Conservation (phyloP, 129 eudicot genomes). For the Tagetes erecta region DNA sequence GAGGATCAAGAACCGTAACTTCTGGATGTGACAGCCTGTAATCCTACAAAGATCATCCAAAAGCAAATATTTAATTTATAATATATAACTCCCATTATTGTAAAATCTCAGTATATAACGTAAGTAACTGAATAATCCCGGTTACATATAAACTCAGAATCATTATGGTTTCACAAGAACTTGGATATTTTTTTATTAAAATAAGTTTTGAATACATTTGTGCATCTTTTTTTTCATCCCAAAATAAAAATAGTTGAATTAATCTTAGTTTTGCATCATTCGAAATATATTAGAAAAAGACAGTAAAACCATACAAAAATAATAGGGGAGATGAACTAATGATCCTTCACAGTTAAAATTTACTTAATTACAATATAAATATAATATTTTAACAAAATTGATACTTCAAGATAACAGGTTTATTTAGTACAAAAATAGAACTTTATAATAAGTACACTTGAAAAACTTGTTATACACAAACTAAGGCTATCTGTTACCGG, state of each 20-base stretch:
- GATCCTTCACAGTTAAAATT: background rate
- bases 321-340: background rate
- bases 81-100: background rate
- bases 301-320: background rate
- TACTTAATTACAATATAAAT: background rate
- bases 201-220: background rate
- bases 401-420: background rate
- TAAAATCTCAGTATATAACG: background rate
- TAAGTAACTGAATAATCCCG: background rate
- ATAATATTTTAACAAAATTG: background rate
- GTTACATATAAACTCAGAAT: background rate
- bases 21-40: constrained; percentile 80
- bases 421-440: background rate
- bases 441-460: background rate
- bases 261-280: background rate
- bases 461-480: background rate
- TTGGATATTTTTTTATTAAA: background rate
- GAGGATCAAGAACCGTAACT: constrained; percentile 94
- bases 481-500: too few relatives aligned
- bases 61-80: background rate
- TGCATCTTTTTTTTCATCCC: background rate
- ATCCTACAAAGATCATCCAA: constrained; percentile 51
- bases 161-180: background rate
- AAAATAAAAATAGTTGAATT: constrained; percentile 1
- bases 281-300: background rate